phyloP scores from a whole-genome alignment of 352 stramenopile species.

The Globisporangium radiosum region DNA sequence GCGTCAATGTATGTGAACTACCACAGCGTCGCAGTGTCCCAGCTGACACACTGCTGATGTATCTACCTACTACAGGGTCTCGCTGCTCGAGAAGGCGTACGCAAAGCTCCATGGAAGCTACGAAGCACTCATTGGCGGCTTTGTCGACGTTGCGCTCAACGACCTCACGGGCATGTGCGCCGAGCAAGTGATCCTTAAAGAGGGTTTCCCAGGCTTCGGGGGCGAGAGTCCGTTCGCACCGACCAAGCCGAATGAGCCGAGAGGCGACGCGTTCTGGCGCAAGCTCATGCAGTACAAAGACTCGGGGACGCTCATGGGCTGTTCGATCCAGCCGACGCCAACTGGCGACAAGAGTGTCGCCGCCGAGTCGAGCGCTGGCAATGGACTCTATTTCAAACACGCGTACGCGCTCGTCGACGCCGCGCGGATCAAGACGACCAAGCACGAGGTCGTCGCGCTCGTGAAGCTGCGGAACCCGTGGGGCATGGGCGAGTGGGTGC shows the following conservation, averaged over 20 bases:
- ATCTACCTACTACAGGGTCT: conserved; percentile 42
- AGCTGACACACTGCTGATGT: too few species aligned
- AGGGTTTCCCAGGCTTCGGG: conserved; percentile 63
- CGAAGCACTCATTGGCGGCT: conserved; percentile 85
- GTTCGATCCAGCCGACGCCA: conserved; percentile 79
- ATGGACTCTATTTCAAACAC: conserved; percentile 84
- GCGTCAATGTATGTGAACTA: conserved; percentile 1
- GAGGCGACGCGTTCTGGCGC: conserved; percentile 74
- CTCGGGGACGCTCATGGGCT: conserved; percentile 88
- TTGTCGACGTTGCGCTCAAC: conserved; percentile 84
- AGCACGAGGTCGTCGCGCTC: conserved; percentile 45
- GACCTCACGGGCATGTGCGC: conserved; percentile 88
- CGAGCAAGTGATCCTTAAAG: conserved; percentile 83
- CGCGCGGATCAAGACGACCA: conserved; percentile 55
- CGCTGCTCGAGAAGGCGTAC: conserved; percentile 89
- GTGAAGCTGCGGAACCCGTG: conserved; percentile 88
- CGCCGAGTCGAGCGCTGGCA: conserved; percentile 69
- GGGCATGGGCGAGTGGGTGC: conserved; percentile 90
- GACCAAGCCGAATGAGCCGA: conserved; percentile 26
- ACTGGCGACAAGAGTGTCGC: conserved; percentile 51
- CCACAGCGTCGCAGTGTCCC: too few species aligned
- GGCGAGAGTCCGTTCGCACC: conserved; percentile 59
- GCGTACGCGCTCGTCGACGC: conserved; percentile 83
- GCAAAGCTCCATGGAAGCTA: conserved; percentile 90
- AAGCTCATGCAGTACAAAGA: conserved; percentile 71